Base-by-base conservation (phyloP, 306 rosid species). In the Medicago ruthenica region DNA sequence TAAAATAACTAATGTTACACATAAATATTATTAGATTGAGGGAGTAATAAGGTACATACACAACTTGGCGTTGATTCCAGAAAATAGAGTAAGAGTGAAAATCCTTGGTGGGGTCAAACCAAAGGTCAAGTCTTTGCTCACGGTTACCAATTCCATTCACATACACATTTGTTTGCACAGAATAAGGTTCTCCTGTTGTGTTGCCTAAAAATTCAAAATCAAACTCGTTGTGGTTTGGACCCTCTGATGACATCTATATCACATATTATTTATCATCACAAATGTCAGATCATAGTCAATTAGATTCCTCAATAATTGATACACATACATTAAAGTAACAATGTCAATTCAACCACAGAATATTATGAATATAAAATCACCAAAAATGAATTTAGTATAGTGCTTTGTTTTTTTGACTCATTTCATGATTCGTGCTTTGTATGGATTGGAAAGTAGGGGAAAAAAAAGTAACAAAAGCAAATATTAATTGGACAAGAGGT, bases 191-290 rank as follows among this genome's bases (percentile, higher is more conserved):
- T 5, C 99, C 99, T 5, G 90, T 80, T 7, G 86, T 84, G 80
- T 95, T 95, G 6, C 99, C 99, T 73, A 95, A 47, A 16, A 95
- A 95, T 87, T 95, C 99, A 36, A 90, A 95, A 79, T 95, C 97
- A 20, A 95, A 92, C 68, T 95, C 99, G 16, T 95, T 86, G 79
- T 92, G 99, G 40, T 36, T 72, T 73, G 91, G 82, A 48, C 98
- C 98, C 3, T 95, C 99, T 17, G 98, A 90, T 60, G 97, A 92
- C 97, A 95, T 88, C 98, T 95, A 73, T 45, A 37, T 51, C 73
- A 65, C 20, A 64, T 2, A 68, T 5, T 14, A 48, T 41, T 74
- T 51, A 54, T 17, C 27, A 60, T 18, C 67, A 42, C 9, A 79
- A 34, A 6, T 34, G 37, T 74, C 83, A 73, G 37, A 34, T 34